Conservation (phyloP, 371 early-diverging fungal genomes). For the Mortierella sp. region DNA sequence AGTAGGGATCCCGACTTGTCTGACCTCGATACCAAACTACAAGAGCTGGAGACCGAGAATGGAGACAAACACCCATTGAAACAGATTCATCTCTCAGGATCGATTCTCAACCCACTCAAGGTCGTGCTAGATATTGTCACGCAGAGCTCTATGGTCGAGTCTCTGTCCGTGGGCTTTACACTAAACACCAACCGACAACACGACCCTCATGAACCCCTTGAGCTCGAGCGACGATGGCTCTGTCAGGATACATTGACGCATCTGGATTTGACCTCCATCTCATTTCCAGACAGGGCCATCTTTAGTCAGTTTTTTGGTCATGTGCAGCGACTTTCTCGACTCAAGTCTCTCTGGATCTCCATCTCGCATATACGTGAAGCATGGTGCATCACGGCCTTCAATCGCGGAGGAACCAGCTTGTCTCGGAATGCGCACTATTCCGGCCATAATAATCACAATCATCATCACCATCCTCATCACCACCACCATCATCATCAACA, state of each 20-base stretch:
- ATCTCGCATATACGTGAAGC: constrained; percentile 21
- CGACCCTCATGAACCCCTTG: background rate
- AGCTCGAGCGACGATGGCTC: constrained; percentile 5
- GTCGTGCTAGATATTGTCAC: constrained; percentile 19
- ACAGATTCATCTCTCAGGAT: constrained; percentile 12
- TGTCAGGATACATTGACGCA: constrained; percentile 15
- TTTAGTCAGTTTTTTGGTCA: constrained; percentile 21
- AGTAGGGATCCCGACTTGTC: constrained; percentile 25
- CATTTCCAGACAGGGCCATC: constrained; percentile 1
- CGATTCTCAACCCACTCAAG: constrained; percentile 14
- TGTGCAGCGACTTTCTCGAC: constrained; percentile 16
- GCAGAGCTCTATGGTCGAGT: constrained; percentile 13
- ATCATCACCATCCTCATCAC: background rate
- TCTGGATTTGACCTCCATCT: constrained; percentile 22
- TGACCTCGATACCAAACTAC: background rate
- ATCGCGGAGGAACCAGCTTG: background rate
- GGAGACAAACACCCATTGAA: constrained; percentile 15
- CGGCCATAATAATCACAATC: background rate
- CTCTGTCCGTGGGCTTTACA: constrained; percentile 18
- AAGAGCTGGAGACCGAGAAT: constrained; percentile 3
- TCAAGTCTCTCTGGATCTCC: constrained; percentile 19
- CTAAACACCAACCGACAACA: constrained; percentile 2
- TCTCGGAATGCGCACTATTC: background rate
- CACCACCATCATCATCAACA: too few relatives aligned
- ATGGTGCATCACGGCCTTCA: background rate